These are phyloP conservation scores for Mycosphaerelloides madeirae DNA, from an alignment of 2,329 filamentous ascomycete genomes.

Conservation along the genomic window DNA sequence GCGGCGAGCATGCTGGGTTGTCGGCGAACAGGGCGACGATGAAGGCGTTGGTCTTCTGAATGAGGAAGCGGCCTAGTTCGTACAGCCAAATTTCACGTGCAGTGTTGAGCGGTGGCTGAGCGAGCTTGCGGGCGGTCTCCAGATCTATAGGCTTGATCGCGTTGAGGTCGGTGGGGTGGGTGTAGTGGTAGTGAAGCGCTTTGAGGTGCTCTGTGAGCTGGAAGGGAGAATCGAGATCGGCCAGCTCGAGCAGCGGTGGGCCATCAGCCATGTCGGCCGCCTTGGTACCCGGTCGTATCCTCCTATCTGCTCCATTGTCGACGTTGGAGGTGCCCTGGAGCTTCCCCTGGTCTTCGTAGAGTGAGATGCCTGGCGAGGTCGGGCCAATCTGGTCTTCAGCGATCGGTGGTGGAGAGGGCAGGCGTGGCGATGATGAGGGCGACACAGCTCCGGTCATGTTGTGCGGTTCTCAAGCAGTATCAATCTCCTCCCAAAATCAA, in stretches of 20 bases:
- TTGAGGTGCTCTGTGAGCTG: slow-evolving; percentile 96
- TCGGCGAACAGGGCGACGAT: slow-evolving; percentile 93
- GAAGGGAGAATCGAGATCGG: slow-evolving; percentile 89
- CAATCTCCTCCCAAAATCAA: no score
- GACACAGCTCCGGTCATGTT: slow-evolving; percentile 35
- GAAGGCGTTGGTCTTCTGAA: slow-evolving; percentile 87
- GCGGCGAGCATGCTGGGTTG: slow-evolving; percentile 77
- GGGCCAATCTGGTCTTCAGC: slow-evolving; percentile 89
- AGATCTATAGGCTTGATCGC: slow-evolving; percentile 71
- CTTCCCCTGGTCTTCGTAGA: slow-evolving; percentile 56
- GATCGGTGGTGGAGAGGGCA: slow-evolving; percentile 90
- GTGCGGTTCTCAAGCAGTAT: not conserved
- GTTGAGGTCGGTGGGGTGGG: slow-evolving; percentile 66
- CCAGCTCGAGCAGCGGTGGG: slow-evolving; percentile 76
- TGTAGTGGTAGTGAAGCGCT: slow-evolving; percentile 80
- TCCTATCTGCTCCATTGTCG: slow-evolving; percentile 70
- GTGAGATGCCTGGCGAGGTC: slow-evolving; percentile 64
- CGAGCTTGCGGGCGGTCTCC: slow-evolving; percentile 68
- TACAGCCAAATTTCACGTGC: slow-evolving; percentile 93
- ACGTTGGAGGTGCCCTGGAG: slow-evolving; percentile 55
- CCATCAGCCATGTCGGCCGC: slow-evolving; percentile 90
- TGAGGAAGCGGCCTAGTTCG: slow-evolving; percentile 93
- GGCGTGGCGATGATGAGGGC: slow-evolving; percentile 74
- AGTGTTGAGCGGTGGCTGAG: slow-evolving; percentile 73
- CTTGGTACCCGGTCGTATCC: slow-evolving; percentile 89